Conservation (phyloP, 1,284 basidiomycete genomes). For the Melampsora medusae region DNA sequence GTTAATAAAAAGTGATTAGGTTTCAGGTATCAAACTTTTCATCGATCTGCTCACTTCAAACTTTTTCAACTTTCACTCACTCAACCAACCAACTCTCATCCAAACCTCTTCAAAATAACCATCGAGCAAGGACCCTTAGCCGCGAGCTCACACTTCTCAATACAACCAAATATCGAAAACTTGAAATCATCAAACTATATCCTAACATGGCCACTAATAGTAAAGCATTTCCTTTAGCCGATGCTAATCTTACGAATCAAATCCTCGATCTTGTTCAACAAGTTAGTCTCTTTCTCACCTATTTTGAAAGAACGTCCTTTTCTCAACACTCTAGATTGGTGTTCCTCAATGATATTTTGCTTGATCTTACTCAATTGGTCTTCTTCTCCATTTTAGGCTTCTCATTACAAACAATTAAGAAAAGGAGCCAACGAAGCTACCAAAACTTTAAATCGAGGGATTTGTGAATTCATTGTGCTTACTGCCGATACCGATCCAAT, state of each 20-base stretch:
- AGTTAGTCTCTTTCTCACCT: constrained; percentile 43
- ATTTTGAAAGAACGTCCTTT: constrained; percentile 48
- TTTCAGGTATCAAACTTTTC: no score
- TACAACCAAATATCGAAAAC: neutral
- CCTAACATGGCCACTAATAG: constrained; percentile 56
- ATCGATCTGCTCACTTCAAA: no score
- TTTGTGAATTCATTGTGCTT: constrained; percentile 96
- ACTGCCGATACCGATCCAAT: constrained; percentile 95
- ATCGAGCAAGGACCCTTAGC: constrained; percentile 40
- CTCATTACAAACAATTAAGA: constrained; percentile 93
- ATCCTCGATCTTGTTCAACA: constrained; percentile 62
- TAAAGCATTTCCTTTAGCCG: constrained; percentile 92
- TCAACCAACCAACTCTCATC: no score
- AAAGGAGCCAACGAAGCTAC: constrained; percentile 95
- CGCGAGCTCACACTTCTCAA: constrained; percentile 27
- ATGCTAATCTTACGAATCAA: constrained; percentile 85
- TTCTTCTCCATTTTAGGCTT: constrained; percentile 65
- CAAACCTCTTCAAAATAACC: no score
- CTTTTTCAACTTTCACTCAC: no score
- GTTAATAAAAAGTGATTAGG: no score
- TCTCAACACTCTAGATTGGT: neutral
- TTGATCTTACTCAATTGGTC: constrained; percentile 2
- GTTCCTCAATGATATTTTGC: no score
- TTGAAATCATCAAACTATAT: neutral
- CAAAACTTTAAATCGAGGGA: constrained; percentile 97